A percentile compares a stretch with the other conserved stretches of the same genome.
phyloP scores from a whole-genome alignment of 805 yeast genomes.

The Candida xiaguanensis region DNA sequence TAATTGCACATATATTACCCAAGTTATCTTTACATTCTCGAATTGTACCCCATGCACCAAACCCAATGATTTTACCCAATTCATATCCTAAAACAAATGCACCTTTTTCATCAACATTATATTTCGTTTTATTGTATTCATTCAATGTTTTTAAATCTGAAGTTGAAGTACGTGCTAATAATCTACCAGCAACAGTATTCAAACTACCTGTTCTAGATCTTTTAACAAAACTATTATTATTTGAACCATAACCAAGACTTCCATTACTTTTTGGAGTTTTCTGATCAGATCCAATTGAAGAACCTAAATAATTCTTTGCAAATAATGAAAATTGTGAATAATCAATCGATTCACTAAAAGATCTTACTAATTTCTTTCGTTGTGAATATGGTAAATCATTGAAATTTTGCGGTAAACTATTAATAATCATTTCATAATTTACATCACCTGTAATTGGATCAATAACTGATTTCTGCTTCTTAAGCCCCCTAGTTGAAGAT shows the following conservation, averaged over 20 bases:
- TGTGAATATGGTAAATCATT: constrained; percentile 58
- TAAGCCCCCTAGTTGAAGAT: constrained; percentile 14
- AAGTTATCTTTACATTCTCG: constrained; percentile 55
- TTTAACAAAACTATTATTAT: constrained; percentile 24
- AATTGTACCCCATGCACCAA: constrained; percentile 88
- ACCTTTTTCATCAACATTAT: constrained; percentile 61
- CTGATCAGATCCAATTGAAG: constrained; percentile 17
- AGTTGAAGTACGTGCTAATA: constrained; percentile 35
- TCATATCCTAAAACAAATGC: constrained; percentile 58
- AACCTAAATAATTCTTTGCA: constrained; percentile 31
- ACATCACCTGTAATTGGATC: constrained; percentile 24
- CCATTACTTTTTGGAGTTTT: constrained; percentile 14
- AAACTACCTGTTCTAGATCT: constrained; percentile 28
- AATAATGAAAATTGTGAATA: constrained; percentile 41
- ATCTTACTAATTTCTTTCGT: constrained; percentile 44
- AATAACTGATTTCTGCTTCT: constrained; percentile 21
- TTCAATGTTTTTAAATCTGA: constrained; percentile 29
- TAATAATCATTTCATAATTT: constrained; percentile 39
- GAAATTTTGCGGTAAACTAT: constrained; percentile 51
- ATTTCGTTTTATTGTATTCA: constrained; percentile 20
- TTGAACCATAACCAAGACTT: constrained; percentile 9
- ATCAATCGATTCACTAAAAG: constrained; percentile 37
- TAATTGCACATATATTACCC: constrained; percentile 51
- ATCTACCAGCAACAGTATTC: constrained; percentile 39
- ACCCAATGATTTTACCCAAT: constrained; percentile 74